phyloP scores from a whole-genome alignment of 2,329 filamentous ascomycete species.

The Microcera coccophila region DNA sequence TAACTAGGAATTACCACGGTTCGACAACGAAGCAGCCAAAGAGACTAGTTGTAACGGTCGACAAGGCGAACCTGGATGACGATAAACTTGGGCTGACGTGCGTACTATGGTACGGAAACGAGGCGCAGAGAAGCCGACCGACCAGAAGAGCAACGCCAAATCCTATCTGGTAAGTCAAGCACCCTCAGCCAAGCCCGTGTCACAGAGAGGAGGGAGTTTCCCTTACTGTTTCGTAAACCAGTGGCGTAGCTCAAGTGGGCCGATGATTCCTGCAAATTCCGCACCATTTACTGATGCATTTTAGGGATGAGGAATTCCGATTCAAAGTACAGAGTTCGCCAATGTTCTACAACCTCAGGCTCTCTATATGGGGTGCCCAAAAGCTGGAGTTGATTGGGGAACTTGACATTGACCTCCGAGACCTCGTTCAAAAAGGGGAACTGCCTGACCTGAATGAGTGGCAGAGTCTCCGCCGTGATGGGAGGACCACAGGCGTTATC shows the following conservation, averaged over 20 bases:
- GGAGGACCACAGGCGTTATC: conserved; percentile 17
- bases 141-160: conserved; percentile 17
- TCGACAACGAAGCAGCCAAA: conserved; percentile 2
- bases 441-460: conserved; percentile 19
- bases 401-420: conserved; percentile 21
- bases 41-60: conserved; percentile 5
- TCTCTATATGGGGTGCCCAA: conserved; percentile 24
- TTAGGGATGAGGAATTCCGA: conserved; percentile 25
- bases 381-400: conserved; percentile 26
- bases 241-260: no score
- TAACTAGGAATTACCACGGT: not conserved
- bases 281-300: conserved; percentile 18
- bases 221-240: no score
- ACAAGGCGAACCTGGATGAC: conserved; percentile 11
- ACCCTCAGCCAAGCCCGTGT: conserved; percentile 2
- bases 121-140: conserved; percentile 21
- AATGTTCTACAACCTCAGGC: conserved; percentile 24
- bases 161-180: conserved; percentile 23
- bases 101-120: conserved; percentile 25
- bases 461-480: conserved; percentile 19
- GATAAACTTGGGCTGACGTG: conserved; percentile 20
- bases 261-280: no score
- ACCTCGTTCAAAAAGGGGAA: conserved; percentile 16
- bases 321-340: conserved; percentile 24
- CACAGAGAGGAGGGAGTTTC: no score